phyloP scores from a whole-genome alignment of 257 asterid species.

The Parsonsia alboflavescens region DNA sequence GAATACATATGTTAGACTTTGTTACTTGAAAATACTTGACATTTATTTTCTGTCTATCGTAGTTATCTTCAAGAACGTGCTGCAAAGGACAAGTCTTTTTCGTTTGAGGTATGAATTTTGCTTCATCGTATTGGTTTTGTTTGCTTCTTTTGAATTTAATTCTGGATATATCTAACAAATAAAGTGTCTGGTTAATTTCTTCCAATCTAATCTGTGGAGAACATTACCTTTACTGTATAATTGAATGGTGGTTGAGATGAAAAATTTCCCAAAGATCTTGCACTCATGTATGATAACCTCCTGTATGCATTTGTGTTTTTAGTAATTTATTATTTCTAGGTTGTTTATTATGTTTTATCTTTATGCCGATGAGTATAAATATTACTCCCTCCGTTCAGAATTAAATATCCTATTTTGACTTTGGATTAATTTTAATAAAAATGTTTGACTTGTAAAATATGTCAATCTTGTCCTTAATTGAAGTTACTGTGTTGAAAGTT shows the following conservation, averaged over 20 bases:
- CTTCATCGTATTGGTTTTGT: background rate
- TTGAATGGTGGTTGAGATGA: background rate
- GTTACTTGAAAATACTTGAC: slow-evolving; percentile 7
- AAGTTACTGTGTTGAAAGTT: no score
- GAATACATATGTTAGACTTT: background rate
- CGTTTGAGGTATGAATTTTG: slow-evolving; percentile 66
- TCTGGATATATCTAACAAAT: background rate
- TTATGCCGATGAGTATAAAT: no score
- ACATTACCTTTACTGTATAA: background rate
- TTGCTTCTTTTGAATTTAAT: background rate
- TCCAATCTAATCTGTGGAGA: background rate
- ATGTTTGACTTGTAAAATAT: no score
- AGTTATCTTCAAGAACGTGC: slow-evolving; percentile 89
- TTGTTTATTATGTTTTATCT: no score
- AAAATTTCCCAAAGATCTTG: background rate
- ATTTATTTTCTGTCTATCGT: slow-evolving; percentile 22
- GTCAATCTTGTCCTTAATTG: no score
- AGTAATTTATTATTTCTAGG: no score
- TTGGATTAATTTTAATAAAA: no score
- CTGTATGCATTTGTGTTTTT: background rate
- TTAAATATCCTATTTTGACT: no score
- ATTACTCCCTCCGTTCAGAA: no score
- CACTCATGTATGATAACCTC: background rate
- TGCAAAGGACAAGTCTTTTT: slow-evolving; percentile 62
- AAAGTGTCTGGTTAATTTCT: background rate